Conservation (phyloP, 1,284 basidiomycete species). For the Xanthoconium separans region DNA sequence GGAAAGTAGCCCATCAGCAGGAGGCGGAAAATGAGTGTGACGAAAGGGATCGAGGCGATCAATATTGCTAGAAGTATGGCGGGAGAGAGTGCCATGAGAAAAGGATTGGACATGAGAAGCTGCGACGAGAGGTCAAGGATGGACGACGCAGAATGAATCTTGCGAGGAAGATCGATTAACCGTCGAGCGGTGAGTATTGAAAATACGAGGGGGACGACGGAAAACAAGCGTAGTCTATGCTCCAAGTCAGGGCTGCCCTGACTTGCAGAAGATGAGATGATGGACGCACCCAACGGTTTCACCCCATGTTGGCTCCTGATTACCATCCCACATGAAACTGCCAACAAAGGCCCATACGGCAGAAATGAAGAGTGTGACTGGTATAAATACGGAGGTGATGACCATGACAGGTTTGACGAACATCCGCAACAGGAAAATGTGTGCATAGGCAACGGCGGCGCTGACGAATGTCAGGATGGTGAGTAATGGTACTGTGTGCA, state of each 20-base stretch:
- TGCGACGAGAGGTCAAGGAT: slow-evolving; percentile 79
- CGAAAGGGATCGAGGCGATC: slow-evolving; percentile 78
- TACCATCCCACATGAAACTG: slow-evolving; percentile 82
- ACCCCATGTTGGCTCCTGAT: slow-evolving; percentile 70
- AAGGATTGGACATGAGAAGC: slow-evolving; percentile 76
- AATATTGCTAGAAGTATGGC: slow-evolving; percentile 73
- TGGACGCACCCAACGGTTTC: slow-evolving; percentile 71
- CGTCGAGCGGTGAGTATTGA: slow-evolving; percentile 72
- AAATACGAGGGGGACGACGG: slow-evolving; percentile 71
- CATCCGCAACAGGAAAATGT: slow-evolving; percentile 74
- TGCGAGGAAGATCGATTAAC: slow-evolving; percentile 64
- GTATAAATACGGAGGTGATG: slow-evolving; percentile 77
- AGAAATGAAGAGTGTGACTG: slow-evolving; percentile 77
- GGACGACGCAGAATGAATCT: slow-evolving; percentile 69
- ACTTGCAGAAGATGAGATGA: neutral
- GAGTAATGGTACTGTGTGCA: slow-evolving; percentile 84
- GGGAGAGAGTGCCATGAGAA: slow-evolving; percentile 80
- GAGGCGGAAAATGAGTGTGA: slow-evolving; percentile 81
- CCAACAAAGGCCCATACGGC: slow-evolving; percentile 88
- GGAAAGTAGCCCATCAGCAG: slow-evolving; percentile 70
- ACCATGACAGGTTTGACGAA: slow-evolving; percentile 83
- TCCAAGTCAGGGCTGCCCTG: slow-evolving; percentile 3
- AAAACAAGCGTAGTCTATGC: slow-evolving; percentile 69
- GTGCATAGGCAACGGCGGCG: slow-evolving; percentile 69
- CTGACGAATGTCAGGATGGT: slow-evolving; percentile 76